These are phyloP conservation scores for Plasmodium berghei DNA, from an alignment of 169 alveolate genomes.

Conservation along the genomic window DNA sequence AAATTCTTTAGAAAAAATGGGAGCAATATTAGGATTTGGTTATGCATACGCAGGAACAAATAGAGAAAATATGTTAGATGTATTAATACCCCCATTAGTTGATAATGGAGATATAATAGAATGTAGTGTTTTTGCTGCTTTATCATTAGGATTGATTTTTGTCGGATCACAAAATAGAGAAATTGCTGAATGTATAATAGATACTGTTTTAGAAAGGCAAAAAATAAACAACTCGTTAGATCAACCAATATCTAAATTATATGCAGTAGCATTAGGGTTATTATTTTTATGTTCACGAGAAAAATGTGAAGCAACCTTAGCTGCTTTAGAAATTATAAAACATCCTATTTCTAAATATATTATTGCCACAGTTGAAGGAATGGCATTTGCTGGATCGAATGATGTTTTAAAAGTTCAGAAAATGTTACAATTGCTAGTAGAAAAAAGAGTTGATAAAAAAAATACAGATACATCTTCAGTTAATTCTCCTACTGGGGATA, in stretches of 20 bases:
- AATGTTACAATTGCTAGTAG: conserved; percentile 93
- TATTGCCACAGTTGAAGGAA: conserved; percentile 91
- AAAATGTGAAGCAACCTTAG: conserved; percentile 91
- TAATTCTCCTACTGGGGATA: conserved; percentile 30
- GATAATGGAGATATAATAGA: conserved; percentile 92
- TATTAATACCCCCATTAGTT: conserved; percentile 90
- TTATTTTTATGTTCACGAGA: conserved; percentile 93
- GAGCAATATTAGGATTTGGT: conserved; percentile 97
- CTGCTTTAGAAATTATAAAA: conserved; percentile 90
- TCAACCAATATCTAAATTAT: conserved; percentile 34
- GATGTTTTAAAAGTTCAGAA: conserved; percentile 97
- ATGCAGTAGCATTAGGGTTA: conserved; percentile 92
- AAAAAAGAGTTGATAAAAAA: conserved; percentile 77
- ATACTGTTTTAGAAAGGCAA: conserved; percentile 91
- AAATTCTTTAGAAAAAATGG: conserved; percentile 88
- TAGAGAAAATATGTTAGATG: conserved; percentile 93
- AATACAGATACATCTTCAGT: conserved; percentile 28
- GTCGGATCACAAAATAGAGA: conserved; percentile 97
- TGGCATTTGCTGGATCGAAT: conserved; percentile 99
- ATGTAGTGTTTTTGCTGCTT: conserved; percentile 96
- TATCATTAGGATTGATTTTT: conserved; percentile 96
- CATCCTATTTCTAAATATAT: conserved; percentile 85
- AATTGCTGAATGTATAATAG: conserved; percentile 94
- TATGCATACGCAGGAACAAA: conserved; percentile 98
- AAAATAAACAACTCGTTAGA: conserved; percentile 62